Percentiles rank a stretch among this genome's conserved stretches.
Evolutionary conservation across 345 rosid species (phyloP).

Genomic region (Euphorbia pulcherrima): DNA sequence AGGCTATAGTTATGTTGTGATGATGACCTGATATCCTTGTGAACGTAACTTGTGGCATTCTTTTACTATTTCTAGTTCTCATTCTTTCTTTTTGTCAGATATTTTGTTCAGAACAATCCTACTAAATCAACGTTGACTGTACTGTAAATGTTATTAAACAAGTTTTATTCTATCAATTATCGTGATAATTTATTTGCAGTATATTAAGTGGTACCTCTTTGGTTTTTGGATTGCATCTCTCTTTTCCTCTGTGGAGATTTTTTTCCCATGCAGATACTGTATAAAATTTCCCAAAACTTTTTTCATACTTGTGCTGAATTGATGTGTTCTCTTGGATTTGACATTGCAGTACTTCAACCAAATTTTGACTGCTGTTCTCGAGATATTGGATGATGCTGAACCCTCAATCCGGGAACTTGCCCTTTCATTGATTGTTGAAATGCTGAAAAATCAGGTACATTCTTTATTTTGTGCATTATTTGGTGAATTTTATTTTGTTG

Average conservation of each 20-base stretch:
- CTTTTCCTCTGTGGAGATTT: not conserved
- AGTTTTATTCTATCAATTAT: not conserved
- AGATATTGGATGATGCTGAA: constrained; percentile 77
- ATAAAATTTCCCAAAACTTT: not conserved
- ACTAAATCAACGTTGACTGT: too few relatives aligned
- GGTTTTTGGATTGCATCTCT: not conserved
- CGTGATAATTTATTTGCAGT: not conserved
- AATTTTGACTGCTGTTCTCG: constrained; percentile 92
- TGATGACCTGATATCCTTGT: too few relatives aligned
- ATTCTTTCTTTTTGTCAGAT: too few relatives aligned
- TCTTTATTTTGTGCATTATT: not conserved
- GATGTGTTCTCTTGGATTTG: not conserved
- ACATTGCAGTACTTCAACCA: constrained; percentile 85
- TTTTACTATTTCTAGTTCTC: too few relatives aligned
- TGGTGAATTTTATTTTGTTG: not conserved
- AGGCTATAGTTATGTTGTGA: too few relatives aligned
- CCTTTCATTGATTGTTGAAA: constrained; percentile 68
- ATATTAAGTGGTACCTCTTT: not conserved
- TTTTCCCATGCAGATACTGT: not conserved
- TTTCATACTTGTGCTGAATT: not conserved
- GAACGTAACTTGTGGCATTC: too few relatives aligned
- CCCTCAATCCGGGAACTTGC: constrained; percentile 66
- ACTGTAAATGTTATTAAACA: not conserved
- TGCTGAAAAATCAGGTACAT: constrained; percentile 83
- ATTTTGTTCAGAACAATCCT: too few relatives aligned